Evolutionary conservation across 108 stramenopile species (phyloP).

Genomic region (Chaetoceros tenuissimus): DNA sequence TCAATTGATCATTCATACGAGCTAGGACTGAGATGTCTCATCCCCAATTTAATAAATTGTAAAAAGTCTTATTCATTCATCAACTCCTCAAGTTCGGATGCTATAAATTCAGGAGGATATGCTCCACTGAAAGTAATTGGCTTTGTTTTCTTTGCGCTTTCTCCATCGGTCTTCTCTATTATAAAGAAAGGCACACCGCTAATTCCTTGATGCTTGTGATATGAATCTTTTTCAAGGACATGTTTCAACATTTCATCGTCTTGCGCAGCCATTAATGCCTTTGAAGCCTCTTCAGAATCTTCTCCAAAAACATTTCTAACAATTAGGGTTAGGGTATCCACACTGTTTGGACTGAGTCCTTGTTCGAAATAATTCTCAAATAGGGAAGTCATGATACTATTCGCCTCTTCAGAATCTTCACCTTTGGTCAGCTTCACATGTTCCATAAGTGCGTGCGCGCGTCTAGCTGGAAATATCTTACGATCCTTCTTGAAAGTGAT

Average conservation of each 20-base stretch:
- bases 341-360: constrained; percentile 12
- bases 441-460: constrained; percentile 24
- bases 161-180: constrained; percentile 17
- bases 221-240: constrained; percentile 8
- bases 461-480: constrained; percentile 8
- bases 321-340: constrained; percentile 3
- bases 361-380: constrained; percentile 26
- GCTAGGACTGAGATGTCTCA: too few species aligned
- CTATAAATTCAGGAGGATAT: constrained; percentile 20
- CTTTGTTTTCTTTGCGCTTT: too few species aligned
- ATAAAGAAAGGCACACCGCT: constrained; percentile 29
- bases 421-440: constrained; percentile 12
- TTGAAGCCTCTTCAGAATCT: too few species aligned
- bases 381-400: constrained; percentile 20
- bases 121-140: constrained; percentile 26
- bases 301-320: constrained; percentile 8
- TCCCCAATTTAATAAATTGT: too few species aligned
- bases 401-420: constrained; percentile 19
- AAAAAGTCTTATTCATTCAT: constrained; percentile 7
- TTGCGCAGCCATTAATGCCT: constrained; percentile 7
- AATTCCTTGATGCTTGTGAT: constrained; percentile 8
- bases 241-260: constrained; percentile 10
- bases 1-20: too few species aligned
- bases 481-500: constrained; percentile 22
- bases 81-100: constrained; percentile 17